phyloP scores from a whole-genome alignment of 805 yeast genomes.

The Starmerella powellii region DNA sequence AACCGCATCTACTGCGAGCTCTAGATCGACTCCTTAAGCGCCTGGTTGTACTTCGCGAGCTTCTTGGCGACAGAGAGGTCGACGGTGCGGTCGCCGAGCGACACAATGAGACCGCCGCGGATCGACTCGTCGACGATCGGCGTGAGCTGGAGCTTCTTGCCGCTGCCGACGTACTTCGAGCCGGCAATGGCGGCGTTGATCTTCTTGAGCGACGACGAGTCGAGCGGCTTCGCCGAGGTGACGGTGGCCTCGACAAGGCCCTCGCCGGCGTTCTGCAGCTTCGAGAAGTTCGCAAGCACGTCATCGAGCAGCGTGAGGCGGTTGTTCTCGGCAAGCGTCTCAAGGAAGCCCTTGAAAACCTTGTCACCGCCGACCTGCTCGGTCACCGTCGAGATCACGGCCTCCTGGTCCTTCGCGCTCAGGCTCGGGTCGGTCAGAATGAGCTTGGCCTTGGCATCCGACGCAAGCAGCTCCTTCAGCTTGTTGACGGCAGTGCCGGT shows the following conservation, averaged over 20 bases:
- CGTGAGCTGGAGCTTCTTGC: slow-evolving; percentile 71
- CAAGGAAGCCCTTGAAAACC: slow-evolving; percentile 65
- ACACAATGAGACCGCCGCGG: slow-evolving; percentile 90
- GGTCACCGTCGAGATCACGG: slow-evolving; percentile 51
- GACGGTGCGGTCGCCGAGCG: slow-evolving; percentile 93
- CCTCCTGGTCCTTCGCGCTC: slow-evolving; percentile 57
- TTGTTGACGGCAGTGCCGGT: slow-evolving; percentile 54
- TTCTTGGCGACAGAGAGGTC: slow-evolving; percentile 79
- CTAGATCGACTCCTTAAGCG: slow-evolving; percentile 75
- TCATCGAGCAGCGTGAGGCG: slow-evolving; percentile 60
- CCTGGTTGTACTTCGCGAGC: slow-evolving; percentile 79
- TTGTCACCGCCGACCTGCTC: slow-evolving; percentile 45
- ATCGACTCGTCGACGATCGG: slow-evolving; percentile 82
- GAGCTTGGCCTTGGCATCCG: slow-evolving; percentile 51
- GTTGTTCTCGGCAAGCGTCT: slow-evolving; percentile 86
- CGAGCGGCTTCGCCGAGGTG: slow-evolving; percentile 75
- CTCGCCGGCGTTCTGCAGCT: slow-evolving; percentile 74
- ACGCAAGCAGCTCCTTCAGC: slow-evolving; percentile 42
- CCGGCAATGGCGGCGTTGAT: slow-evolving; percentile 64
- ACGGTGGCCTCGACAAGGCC: slow-evolving; percentile 90
- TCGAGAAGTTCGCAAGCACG: slow-evolving; percentile 58
- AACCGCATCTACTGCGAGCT: no score
- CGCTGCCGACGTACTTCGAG: slow-evolving; percentile 72
- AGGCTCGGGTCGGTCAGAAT: slow-evolving; percentile 75
- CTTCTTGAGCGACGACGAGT: slow-evolving; percentile 63